A percentile compares a stretch with the other conserved stretches of the same genome.
Conservation (phyloP, 2,329 filamentous ascomycete genomes). For the Pseudogymnoascus verrucosus region DNA sequence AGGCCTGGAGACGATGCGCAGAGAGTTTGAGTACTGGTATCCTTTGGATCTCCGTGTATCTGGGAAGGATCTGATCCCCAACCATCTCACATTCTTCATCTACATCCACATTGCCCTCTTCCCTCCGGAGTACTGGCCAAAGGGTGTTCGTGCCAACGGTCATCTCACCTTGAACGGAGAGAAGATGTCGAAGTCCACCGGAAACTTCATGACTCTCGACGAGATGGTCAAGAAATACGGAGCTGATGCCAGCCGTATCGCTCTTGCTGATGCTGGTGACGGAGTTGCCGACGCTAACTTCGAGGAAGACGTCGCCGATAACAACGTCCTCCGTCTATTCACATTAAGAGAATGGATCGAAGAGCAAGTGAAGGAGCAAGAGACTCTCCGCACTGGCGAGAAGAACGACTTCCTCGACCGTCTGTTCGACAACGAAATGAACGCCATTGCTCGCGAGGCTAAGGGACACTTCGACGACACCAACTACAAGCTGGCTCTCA, state of each 20-base stretch:
- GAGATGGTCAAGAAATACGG: constrained; percentile 88
- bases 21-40: constrained; percentile 96
- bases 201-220: constrained; percentile 89
- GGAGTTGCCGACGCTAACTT: constrained; percentile 95
- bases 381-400: constrained; percentile 65
- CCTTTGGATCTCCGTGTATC: constrained; percentile 81
- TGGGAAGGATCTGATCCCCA: constrained; percentile 88
- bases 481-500: constrained; percentile 79
- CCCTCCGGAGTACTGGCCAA: constrained; percentile 80
- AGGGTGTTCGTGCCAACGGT: constrained; percentile 78
- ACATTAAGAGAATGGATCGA: constrained; percentile 86
- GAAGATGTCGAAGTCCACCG: constrained; percentile 97
- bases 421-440: constrained; percentile 90
- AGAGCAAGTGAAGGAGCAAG: constrained; percentile 65
- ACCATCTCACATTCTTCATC: constrained; percentile 92
- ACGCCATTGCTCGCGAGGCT: constrained; percentile 70
- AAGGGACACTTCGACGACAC: constrained; percentile 70
- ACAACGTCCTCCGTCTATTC: constrained; percentile 78
- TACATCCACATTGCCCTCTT: constrained; percentile 92
- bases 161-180: constrained; percentile 92
- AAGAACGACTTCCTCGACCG: constrained; percentile 75
- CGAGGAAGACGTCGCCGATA: constrained; percentile 89
- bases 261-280: constrained; percentile 89
- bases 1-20: constrained; percentile 69
- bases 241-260: constrained; percentile 84